Evolutionary conservation across 306 rosid genomes (phyloP), one percentile per base, ranked within the genome.

Genomic region (Begonia fuchsioides): DNA sequence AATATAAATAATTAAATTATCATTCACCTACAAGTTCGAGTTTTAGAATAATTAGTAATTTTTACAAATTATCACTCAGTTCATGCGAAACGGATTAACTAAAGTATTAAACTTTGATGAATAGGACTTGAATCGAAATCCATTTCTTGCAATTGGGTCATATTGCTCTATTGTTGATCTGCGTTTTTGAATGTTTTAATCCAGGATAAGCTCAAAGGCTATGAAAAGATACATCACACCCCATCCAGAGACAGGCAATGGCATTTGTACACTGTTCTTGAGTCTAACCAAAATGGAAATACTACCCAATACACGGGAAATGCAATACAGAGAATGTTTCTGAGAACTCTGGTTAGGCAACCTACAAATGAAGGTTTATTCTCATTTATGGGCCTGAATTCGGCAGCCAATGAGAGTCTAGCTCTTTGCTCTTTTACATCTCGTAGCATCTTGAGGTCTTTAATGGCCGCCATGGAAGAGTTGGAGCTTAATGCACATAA

Each of bases 241-340:
- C 95, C 95, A 64, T 90, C 98, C 12, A 72, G 98, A 44, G 95
- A 90, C 65, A 95, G 94, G 54, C 98, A 90, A 55, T 90, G 98
- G 98, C 98, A 90, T 64, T 73, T 90, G 49, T 90, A 90, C 73
- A 79, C 82, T 3, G 81, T 81, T 67, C 68, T 69, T 49, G 98
- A 90, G 35, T 26, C 54, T 76, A 71, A 73, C 95, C 84, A 35
- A 59, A 53, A 50, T 72, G 81, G 35, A 26, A 26, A 26, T 26
- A 26, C 35, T 26, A 1, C 35, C 35, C 35, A 26, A 26, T 26
- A 4, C 35, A 26, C 8, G 35, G 35, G 35, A 26, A 26, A 26
- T 2, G 35, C 5, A 58, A 71, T 75, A 60, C 93, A 71, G 68
- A 84, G 98, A 71, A 81, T 77, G 95, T 90, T 90, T 69, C 84